Base-by-base conservation (phyloP, 106 monocot genomes). In the Allium sativum region DNA sequence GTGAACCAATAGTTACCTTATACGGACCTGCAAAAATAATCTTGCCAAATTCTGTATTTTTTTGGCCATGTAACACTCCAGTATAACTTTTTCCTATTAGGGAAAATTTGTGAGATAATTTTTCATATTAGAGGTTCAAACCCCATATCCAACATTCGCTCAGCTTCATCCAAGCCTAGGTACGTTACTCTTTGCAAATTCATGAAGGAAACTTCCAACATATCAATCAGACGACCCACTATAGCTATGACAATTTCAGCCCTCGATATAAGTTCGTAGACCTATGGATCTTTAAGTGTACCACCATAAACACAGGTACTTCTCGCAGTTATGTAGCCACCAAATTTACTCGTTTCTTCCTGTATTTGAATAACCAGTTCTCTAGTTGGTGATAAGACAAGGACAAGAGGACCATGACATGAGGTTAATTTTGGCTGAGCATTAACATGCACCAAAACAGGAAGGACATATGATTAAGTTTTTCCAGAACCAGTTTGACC, bases 41-140 rank as follows among this genome's bases (percentile, higher is more conserved):
- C 87, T 79, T 18, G 96, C 96, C 47, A 96, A 81, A 18, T 75
- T 51, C 65, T 96, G 90, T 11, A 96, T 91, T 72, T 96, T 77
- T 72, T 90, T 44, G 96, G 96, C 96, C 91, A 96, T 14, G 96
- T 96, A 14, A 91, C 96, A 78, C 96, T 96, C 96, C 96, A 96
- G 70, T 91, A 96, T 48, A 96, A 74, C 40, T 91, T 96, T 67
- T 96, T 91, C 58, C 96, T 87, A 46, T 96, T 91, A 67, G 96
- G 96, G 9, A 91, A 84, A 44, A 96, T 96, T 67, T 95, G 94
- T 64, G 94, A 78, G 10, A 95, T 9, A 69, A 95, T 95, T 71
- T 95, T 90, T 19, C 79, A 74, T 58, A 95, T 95, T 54, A 90
- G 94, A 48, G 94, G 94, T 67, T 95, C 94, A 82, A 95, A 95